Conservation (phyloP, 2,329 filamentous ascomycete species). For the Ophiocordyceps unilateralis region DNA sequence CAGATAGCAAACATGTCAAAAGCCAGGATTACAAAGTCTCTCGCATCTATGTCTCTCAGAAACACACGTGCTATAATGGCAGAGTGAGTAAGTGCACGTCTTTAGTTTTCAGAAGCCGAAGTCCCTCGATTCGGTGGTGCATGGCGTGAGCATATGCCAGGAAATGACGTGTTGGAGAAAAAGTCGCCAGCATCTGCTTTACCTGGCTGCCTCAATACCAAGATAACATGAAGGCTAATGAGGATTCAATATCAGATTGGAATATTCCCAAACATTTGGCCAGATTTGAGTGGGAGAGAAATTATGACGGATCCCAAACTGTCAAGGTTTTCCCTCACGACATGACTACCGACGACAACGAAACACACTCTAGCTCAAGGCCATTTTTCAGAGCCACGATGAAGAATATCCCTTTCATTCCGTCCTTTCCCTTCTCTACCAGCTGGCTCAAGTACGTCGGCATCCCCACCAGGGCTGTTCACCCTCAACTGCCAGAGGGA, state of each 20-base stretch:
- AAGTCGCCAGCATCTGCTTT: too few relatives aligned
- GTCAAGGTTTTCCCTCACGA: background rate
- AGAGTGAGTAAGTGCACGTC: background rate
- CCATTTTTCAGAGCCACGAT: background rate
- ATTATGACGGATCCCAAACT: background rate
- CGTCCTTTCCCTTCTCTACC: background rate
- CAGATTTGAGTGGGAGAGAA: background rate
- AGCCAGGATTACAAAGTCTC: background rate
- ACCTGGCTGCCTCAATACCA: too few relatives aligned
- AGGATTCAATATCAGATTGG: background rate
- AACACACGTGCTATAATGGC: background rate
- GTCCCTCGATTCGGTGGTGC: too few relatives aligned
- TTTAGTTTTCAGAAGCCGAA: too few relatives aligned
- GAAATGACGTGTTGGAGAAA: too few relatives aligned
- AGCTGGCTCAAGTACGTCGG: background rate
- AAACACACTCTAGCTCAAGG: background rate
- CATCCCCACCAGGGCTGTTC: background rate
- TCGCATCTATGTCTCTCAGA: background rate
- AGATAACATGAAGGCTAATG: too few relatives aligned
- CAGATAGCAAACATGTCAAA: background rate
- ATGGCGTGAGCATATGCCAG: too few relatives aligned
- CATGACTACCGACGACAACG: background rate
- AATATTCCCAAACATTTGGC: background rate
- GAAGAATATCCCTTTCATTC: background rate
- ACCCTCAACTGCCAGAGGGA: background rate